These are phyloP conservation scores for Curvularia sp. DNA, from an alignment of 2,329 filamentous ascomycete genomes.

Conservation along the genomic window DNA sequence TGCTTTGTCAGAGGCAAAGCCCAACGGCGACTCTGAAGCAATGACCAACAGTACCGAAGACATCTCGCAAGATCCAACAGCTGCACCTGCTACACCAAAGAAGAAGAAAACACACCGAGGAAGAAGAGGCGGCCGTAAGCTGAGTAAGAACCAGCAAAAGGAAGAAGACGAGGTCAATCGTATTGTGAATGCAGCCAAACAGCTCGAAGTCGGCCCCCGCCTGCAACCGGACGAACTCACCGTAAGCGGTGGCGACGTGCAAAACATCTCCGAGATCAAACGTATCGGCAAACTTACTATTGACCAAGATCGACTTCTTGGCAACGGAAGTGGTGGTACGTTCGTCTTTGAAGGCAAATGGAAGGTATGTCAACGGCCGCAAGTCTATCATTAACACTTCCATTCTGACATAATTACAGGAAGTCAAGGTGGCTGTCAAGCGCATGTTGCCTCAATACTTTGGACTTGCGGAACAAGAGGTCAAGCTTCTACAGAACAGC, in stretches of 20 bases:
- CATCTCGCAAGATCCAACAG: constrained; percentile 31
- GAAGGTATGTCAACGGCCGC: constrained; percentile 58
- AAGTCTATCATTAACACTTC: neutral
- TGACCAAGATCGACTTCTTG: constrained; percentile 66
- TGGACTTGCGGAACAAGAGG: constrained; percentile 93
- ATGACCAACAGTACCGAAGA: constrained; percentile 24
- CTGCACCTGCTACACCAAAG: constrained; percentile 44
- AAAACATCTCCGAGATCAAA: constrained; percentile 58
- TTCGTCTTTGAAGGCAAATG: constrained; percentile 95
- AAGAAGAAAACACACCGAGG: constrained; percentile 61
- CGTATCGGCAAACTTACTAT: constrained; percentile 68
- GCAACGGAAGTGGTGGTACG: constrained; percentile 92
- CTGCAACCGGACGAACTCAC: constrained; percentile 52
- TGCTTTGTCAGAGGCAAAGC: constrained; percentile 5
- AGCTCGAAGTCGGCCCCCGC: constrained; percentile 42
- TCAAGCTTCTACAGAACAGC: constrained; percentile 86
- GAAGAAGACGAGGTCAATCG: constrained; percentile 49
- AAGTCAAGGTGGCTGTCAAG: constrained; percentile 92
- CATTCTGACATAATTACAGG: constrained; percentile 49
- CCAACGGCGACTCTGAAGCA: constrained; percentile 20
- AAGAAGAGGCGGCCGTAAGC: constrained; percentile 56
- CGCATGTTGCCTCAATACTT: constrained; percentile 96
- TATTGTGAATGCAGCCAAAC: constrained; percentile 52
- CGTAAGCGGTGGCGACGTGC: constrained; percentile 54
- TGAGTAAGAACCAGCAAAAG: constrained; percentile 52